A percentile compares a stretch with the other conserved stretches of the same genome.
Evolutionary conservation across 495 filamentous ascomycete species (phyloP).

Genomic region (Staphylotrichum tortipilum): DNA sequence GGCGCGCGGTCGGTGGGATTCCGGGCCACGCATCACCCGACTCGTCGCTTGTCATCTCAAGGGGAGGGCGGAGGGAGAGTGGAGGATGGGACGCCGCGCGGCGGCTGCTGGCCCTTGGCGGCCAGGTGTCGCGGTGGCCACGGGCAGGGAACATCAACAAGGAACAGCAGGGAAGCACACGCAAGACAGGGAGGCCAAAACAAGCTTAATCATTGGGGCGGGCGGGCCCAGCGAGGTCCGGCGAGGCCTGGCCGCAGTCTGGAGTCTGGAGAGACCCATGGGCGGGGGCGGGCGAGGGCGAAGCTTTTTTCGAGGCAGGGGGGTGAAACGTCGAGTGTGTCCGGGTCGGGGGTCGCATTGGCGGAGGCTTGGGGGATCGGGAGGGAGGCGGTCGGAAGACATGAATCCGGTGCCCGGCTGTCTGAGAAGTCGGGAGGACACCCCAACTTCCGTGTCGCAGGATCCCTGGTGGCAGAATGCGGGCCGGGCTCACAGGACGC

Average conservation of each 20-base stretch:
- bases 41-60: too few relatives aligned
- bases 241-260: too few relatives aligned
- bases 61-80: too few relatives aligned
- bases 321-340: slow-evolving; percentile 20
- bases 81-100: too few relatives aligned
- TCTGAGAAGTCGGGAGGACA: slow-evolving; percentile 9
- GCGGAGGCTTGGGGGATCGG: slow-evolving; percentile 6
- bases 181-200: slow-evolving; percentile 6
- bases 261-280: slow-evolving; percentile 2
- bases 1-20: background rate
- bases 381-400: slow-evolving; percentile 10
- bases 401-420: slow-evolving; percentile 9
- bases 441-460: slow-evolving; percentile 16
- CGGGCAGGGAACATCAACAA: too few relatives aligned
- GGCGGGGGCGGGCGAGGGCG: background rate
- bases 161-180: too few relatives aligned
- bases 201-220: slow-evolving; percentile 6
- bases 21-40: background rate
- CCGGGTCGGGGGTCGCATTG: slow-evolving; percentile 10
- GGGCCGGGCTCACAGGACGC: background rate
- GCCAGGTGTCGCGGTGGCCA: background rate
- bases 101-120: too few relatives aligned
- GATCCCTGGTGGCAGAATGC: background rate
- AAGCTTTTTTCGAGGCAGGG: slow-evolving; percentile 21
- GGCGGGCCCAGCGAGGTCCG: too few relatives aligned